Evolutionary conservation across 163 green algal genomes (phyloP).

Genomic region (Smithsoniella earleae): DNA sequence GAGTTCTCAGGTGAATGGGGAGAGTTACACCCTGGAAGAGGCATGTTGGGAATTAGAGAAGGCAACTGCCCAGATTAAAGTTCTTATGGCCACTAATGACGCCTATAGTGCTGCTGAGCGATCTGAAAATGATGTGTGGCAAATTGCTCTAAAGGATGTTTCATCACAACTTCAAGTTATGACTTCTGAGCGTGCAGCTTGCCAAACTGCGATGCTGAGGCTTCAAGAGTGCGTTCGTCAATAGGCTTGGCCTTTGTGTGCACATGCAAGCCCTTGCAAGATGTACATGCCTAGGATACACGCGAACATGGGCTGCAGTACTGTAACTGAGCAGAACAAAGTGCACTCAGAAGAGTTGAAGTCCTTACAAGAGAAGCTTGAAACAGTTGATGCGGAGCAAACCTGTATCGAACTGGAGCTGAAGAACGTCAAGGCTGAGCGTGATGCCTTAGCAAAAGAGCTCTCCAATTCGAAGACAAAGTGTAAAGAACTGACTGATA

Average conservation of each 20-base stretch:
- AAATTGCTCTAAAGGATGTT: slow-evolving; percentile 27
- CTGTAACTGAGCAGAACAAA: slow-evolving; percentile 6
- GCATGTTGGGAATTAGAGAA: slow-evolving; percentile 15
- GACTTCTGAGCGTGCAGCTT: slow-evolving; percentile 8
- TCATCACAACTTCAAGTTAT: slow-evolving; percentile 20
- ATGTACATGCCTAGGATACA: no score
- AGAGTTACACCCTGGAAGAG: slow-evolving; percentile 19
- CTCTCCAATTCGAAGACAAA: not conserved
- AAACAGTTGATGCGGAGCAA: slow-evolving; percentile 19
- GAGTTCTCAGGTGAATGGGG: slow-evolving; percentile 19
- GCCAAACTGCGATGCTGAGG: slow-evolving; percentile 3
- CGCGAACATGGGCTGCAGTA: no score
- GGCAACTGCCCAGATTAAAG: not conserved
- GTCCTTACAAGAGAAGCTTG: not conserved
- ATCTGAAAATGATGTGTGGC: slow-evolving; percentile 27
- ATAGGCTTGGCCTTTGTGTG: not conserved
- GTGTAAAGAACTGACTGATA: not conserved
- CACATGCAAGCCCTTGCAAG: no score
- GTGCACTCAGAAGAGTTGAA: not conserved
- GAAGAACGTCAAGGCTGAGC: slow-evolving; percentile 15
- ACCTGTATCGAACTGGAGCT: slow-evolving; percentile 30
- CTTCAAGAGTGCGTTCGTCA: slow-evolving; percentile 9
- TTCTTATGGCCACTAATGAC: slow-evolving; percentile 25
- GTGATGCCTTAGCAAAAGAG: not conserved
- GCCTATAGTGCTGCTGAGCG: slow-evolving; percentile 20